Evolutionary conservation across 2,329 filamentous ascomycete genomes (phyloP).

Genomic region (Verticillium isaacii): DNA sequence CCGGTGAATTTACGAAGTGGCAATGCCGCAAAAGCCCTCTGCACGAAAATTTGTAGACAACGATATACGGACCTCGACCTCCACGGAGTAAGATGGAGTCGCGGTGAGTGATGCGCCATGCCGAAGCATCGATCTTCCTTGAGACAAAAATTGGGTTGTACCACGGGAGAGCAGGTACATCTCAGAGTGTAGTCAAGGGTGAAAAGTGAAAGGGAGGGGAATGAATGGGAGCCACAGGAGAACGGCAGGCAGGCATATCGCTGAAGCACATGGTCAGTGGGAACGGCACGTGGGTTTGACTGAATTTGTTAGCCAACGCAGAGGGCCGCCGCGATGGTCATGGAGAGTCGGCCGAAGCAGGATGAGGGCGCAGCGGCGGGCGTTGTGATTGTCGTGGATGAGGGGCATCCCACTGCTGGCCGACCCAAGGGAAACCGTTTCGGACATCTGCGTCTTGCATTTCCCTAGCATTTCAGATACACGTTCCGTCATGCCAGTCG

Average conservation of each 20-base stretch:
- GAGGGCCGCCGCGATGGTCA: neutral
- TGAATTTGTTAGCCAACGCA: neutral
- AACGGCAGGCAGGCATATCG: neutral
- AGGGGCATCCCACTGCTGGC: neutral
- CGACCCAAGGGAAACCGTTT: neutral
- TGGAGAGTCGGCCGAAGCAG: neutral
- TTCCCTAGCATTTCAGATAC: slow-evolving; percentile 14
- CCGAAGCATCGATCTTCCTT: slow-evolving; percentile 4
- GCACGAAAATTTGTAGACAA: neutral
- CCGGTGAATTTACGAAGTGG: no score
- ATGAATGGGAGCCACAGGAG: neutral
- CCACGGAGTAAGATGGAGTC: slow-evolving; percentile 2
- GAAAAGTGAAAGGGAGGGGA: neutral
- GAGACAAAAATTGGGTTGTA: slow-evolving; percentile 7
- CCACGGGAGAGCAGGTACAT: slow-evolving; percentile 5
- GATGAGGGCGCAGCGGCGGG: neutral
- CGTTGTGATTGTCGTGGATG: neutral
- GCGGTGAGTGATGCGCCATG: slow-evolving; percentile 8
- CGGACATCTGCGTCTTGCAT: slow-evolving; percentile 8
- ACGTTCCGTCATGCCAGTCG: slow-evolving; percentile 11
- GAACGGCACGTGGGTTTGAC: neutral
- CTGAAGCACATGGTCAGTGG: neutral
- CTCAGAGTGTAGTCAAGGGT: slow-evolving; percentile 9
- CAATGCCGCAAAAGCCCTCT: no score
- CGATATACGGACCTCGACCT: slow-evolving; percentile 5